A percentile compares a stretch with the other conserved stretches of the same genome.
These are phyloP conservation scores for Ustilago xerochloae DNA, from an alignment of 1,284 basidiomycete species.

Conservation along the genomic window DNA sequence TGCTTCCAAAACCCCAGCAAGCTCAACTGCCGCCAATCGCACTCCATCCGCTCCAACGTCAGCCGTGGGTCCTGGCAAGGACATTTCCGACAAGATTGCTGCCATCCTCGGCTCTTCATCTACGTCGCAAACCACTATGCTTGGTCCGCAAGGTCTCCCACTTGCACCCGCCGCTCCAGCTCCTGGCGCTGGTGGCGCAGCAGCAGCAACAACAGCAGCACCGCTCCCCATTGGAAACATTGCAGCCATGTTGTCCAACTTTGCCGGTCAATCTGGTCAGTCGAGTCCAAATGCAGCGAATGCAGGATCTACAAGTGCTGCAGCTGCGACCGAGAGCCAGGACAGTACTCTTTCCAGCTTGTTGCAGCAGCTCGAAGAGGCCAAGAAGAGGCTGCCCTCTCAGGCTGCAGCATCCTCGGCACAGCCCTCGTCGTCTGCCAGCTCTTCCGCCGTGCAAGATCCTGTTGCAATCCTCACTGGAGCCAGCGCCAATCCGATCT, in stretches of 20 bases:
- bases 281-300: neutral
- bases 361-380: constrained; percentile 44
- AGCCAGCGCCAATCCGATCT: constrained; percentile 43
- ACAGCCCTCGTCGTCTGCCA: neutral
- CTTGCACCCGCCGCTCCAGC: constrained; percentile 34
- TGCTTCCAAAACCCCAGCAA: neutral
- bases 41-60: constrained; percentile 3
- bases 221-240: constrained; percentile 35
- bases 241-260: constrained; percentile 41
- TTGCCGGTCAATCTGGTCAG: constrained; percentile 5
- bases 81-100: constrained; percentile 46
- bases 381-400: constrained; percentile 23
- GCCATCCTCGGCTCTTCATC: constrained; percentile 41
- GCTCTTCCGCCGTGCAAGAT: constrained; percentile 12
- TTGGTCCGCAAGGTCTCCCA: constrained; percentile 44
- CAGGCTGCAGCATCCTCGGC: constrained; percentile 7
- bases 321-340: constrained; percentile 10
- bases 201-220: neutral
- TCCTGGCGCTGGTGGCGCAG: neutral
- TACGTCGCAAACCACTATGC: constrained; percentile 37
- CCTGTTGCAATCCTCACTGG: constrained; percentile 46
- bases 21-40: neutral
- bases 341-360: constrained; percentile 25
- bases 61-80: constrained; percentile 17
- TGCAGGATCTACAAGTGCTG: constrained; percentile 1